Evolutionary conservation across 2,329 filamentous ascomycete species (phyloP), one percentile per base, ranked within the genome.

Genomic region (Hymenoscyphus infarciens): DNA sequence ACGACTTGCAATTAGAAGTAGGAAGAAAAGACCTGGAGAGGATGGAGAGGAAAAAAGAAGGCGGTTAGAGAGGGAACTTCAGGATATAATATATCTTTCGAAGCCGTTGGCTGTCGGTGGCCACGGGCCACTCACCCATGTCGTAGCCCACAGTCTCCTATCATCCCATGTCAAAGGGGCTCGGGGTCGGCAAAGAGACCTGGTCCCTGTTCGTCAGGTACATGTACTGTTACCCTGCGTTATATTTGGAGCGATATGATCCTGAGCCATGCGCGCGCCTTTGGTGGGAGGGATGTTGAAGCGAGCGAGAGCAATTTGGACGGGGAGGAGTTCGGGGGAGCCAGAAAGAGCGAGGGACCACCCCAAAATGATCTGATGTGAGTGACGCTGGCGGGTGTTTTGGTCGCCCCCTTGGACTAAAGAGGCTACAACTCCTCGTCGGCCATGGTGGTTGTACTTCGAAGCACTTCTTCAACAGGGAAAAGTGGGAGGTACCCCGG

Each of bases 41-140:
- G 66, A 67, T 65, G 59, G 54, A 53, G 67, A 70, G 59, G 42
- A 64, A 66, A 63, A 53, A 31, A 58, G 68, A 63, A 68, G 63
- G 38, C n/a, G 31, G 16, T 45, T 39, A 31, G 27, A 33, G 63
- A 60, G 57, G 66, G 60, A 63, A 49, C 66, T 62, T 69, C 69
- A 70, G 60, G 65, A 66, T 63, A 56, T 64, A 60, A 64, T 71
- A 71, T 71, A 71, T 66, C 66, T 65, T 57, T 65, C 45, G 57
- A 61, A 63, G 49, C 58, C 58, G 65, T 64, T 68, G 67, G 67
- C 62, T 68, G 52, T 63, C 63, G 54, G 59, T 39, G 65, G 61
- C 56, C 63, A 67, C 57, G 61, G 61, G 57, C 62, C 38, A 35
- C 27, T 15, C 16, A 49, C 63, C 61, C 42, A 38, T 58, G 58